Base-by-base conservation (phyloP, 257 asterid species). In the Penstemon davidsonii region DNA sequence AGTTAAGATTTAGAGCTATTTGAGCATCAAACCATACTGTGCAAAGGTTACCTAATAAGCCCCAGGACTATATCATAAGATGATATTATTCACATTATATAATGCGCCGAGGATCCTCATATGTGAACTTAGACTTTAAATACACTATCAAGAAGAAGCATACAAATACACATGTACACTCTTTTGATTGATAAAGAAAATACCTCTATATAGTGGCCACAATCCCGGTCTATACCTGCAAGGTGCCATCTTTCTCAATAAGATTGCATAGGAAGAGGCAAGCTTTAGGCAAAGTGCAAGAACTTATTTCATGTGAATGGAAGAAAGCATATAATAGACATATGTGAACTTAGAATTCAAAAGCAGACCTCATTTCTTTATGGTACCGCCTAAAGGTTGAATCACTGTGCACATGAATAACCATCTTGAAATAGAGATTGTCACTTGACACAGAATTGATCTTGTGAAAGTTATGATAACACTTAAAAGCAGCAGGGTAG, bases 141-240 rank as follows among this genome's bases (percentile, higher is more conserved):
- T 38, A 57, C 11, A 72, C 25, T 51, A 55, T 49, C 55, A 76
- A 43, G 56, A 69, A 55, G 38, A 66, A 70, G 72, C 44, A 71
- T 60, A 61, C 51, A 46, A 79, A 25, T 60, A 51, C 50, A 62
- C 39, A 62, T 50, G 58, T 19, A 66, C 11, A 61, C 43, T 13
- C 36, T 37, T 60, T 54, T 4, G 42, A 69, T 6, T 61, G 25
- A 33, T 4, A 62, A 45, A 51, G 55, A 44, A 66, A 73, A 65
- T 81, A 94, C 96, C 99, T 88, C 99, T 92, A 87, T 91, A 94
- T 55, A 94, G 88, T 42, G 99, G 99, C 99, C 99, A 94, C 72
- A 94, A 66, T 69, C 85, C 92, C 40, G 96, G 96, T 47, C 84
- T 83, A 67, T 62, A 37, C 95, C 96, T 92, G 96, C 80, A 80